phyloP scores from a whole-genome alignment of 257 asterid genomes.

The Nicotiana attenuata region DNA sequence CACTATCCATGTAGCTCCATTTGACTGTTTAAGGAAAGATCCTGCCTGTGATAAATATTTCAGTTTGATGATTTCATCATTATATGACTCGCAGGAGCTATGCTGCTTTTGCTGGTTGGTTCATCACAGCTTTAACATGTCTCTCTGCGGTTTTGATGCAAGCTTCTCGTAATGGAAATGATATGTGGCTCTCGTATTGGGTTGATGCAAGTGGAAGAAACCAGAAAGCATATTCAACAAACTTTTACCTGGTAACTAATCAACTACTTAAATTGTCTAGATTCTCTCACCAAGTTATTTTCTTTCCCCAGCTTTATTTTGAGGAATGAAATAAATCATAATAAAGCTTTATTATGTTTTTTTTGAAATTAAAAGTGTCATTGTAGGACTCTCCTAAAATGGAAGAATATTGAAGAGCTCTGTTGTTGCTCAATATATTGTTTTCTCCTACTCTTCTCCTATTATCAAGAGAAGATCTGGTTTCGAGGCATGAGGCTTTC shows the following conservation, averaged over 20 bases:
- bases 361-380: not conserved
- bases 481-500: not conserved
- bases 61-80: slow-evolving; percentile 13
- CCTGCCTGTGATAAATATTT: not conserved
- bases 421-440: not conserved
- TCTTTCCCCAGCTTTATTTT: not conserved
- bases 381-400: not conserved
- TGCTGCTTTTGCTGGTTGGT: slow-evolving; percentile 88
- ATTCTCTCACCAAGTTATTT: not conserved
- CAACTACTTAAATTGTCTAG: slow-evolving; percentile 8
- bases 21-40: not conserved
- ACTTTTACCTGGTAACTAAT: slow-evolving; percentile 69
- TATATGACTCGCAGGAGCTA: slow-evolving; percentile 54
- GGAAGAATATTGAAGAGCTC: not conserved
- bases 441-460: not conserved
- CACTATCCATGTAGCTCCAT: not conserved
- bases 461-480: not conserved
- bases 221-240: slow-evolving; percentile 50
- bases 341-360: not conserved
- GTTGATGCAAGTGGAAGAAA: slow-evolving; percentile 66
- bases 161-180: slow-evolving; percentile 97
- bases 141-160: slow-evolving; percentile 88
- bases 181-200: slow-evolving; percentile 93
- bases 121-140: slow-evolving; percentile 50
- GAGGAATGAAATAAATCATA: no score